These are phyloP conservation scores for Crotalaria pallida DNA, from an alignment of 306 rosid species.

Conservation along the genomic window DNA sequence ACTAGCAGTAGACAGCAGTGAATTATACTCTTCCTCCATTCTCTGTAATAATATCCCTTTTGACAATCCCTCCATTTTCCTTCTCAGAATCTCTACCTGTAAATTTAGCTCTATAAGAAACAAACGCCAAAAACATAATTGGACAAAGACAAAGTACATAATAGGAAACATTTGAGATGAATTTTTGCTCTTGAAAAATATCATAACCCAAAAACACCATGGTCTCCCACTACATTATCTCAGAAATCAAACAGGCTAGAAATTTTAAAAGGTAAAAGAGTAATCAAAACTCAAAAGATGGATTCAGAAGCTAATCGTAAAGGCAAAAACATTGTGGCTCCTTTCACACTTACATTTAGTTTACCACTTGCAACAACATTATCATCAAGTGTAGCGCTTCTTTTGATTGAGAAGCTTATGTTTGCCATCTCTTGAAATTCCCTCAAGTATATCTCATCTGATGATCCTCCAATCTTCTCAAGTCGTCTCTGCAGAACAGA, in stretches of 20 bases:
- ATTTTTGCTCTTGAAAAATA: not conserved
- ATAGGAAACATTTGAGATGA: not conserved
- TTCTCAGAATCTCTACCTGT: constrained; percentile 80
- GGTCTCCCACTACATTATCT: not conserved
- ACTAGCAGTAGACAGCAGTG: constrained; percentile 57
- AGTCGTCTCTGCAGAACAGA: constrained; percentile 46
- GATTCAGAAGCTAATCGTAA: not conserved
- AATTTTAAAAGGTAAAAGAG: not conserved
- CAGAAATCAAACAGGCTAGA: not conserved
- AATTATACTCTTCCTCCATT: constrained; percentile 90
- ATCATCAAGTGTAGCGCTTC: constrained; percentile 31
- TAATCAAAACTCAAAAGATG: not conserved
- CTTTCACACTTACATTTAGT: constrained; percentile 49
- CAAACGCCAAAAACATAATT: not conserved
- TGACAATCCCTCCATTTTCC: constrained; percentile 88
- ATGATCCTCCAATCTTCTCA: constrained; percentile 51
- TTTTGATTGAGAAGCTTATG: constrained; percentile 43
- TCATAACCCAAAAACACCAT: too few species aligned
- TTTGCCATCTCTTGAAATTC: constrained; percentile 64
- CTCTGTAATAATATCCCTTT: constrained; percentile 67
- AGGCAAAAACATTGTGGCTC: not conserved
- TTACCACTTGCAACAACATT: constrained; percentile 49
- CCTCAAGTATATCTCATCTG: constrained; percentile 46
- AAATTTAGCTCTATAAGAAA: constrained; percentile 11
- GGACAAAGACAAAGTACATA: not conserved